Conservation (phyloP, 306 rosid genomes). For the Senna siamea region DNA sequence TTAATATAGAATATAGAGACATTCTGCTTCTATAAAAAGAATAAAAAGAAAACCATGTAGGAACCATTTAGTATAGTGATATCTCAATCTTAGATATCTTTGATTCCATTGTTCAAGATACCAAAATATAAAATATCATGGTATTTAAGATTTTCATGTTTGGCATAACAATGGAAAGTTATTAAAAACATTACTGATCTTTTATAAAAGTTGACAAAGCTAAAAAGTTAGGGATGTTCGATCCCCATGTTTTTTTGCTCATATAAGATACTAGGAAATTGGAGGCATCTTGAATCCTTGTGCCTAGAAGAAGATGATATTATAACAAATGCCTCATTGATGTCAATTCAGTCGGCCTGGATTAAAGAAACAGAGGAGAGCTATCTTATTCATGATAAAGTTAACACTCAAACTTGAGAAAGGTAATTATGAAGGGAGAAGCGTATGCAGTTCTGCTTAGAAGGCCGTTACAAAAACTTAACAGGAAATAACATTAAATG, state of each 20-base stretch:
- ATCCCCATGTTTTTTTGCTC: not conserved
- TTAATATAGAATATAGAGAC: not conserved
- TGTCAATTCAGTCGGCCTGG: not conserved
- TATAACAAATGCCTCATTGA: not conserved
- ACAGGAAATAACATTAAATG: too few relatives aligned
- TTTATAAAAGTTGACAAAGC: not conserved
- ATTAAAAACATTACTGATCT: too few relatives aligned
- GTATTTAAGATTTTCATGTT: not conserved
- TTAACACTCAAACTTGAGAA: not conserved
- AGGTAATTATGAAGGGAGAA: not conserved
- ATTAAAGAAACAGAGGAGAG: not conserved
- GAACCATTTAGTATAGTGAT: not conserved
- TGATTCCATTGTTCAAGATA: not conserved
- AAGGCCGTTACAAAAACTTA: constrained; percentile 7
- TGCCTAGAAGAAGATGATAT: not conserved
- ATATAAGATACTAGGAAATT: too few relatives aligned
- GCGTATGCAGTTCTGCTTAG: not conserved
- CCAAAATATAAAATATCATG: too few relatives aligned
- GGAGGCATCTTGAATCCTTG: not conserved
- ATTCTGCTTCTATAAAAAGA: not conserved
- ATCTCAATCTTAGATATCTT: not conserved
- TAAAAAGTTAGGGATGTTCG: not conserved
- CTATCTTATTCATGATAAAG: not conserved
- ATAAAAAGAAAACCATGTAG: not conserved
- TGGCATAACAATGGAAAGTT: not conserved